phyloP scores from a whole-genome alignment of 129 eudicot species.

The Heracleum sosnowskyi region DNA sequence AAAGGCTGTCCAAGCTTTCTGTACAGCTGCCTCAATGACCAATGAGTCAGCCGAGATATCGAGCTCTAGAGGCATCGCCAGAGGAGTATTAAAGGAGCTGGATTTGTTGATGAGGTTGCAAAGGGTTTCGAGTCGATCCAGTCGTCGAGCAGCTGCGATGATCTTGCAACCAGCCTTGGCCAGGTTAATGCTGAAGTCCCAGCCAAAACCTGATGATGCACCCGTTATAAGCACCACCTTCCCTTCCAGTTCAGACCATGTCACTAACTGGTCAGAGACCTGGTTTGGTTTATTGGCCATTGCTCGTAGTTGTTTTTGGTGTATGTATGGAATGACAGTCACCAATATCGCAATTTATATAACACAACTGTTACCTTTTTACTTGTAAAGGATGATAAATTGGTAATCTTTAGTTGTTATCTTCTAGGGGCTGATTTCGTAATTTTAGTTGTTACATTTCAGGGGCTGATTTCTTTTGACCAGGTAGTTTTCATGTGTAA shows the following conservation, averaged over 20 bases:
- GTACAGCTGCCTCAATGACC: slow-evolving; percentile 34
- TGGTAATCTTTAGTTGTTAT: too few relatives aligned
- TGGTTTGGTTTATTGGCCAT: background rate
- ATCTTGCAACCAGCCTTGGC: slow-evolving; percentile 38
- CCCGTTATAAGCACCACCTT: slow-evolving; percentile 41
- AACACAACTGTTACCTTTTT: background rate
- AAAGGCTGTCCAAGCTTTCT: slow-evolving; percentile 40
- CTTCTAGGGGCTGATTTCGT: too few relatives aligned
- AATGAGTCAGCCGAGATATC: slow-evolving; percentile 35
- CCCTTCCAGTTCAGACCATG: slow-evolving; percentile 36
- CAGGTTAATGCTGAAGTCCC: slow-evolving; percentile 33
- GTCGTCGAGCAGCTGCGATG: slow-evolving; percentile 33
- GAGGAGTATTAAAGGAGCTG: background rate
- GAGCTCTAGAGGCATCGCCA: slow-evolving; percentile 33
- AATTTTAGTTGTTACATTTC: too few relatives aligned
- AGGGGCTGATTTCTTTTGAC: too few relatives aligned
- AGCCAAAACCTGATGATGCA: slow-evolving; percentile 43
- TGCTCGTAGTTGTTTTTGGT: background rate
- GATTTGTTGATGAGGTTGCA: slow-evolving; percentile 24
- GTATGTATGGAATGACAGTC: background rate
- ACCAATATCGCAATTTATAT: background rate
- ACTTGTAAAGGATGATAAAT: background rate
- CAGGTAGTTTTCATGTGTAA: too few relatives aligned
- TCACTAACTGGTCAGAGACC: slow-evolving; percentile 20
- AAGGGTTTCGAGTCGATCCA: slow-evolving; percentile 16